Percentiles rank a stretch among this genome's conserved stretches.
Evolutionary conservation across 1,284 basidiomycete genomes (phyloP).

Genomic region (Moniliophthora roreri): DNA sequence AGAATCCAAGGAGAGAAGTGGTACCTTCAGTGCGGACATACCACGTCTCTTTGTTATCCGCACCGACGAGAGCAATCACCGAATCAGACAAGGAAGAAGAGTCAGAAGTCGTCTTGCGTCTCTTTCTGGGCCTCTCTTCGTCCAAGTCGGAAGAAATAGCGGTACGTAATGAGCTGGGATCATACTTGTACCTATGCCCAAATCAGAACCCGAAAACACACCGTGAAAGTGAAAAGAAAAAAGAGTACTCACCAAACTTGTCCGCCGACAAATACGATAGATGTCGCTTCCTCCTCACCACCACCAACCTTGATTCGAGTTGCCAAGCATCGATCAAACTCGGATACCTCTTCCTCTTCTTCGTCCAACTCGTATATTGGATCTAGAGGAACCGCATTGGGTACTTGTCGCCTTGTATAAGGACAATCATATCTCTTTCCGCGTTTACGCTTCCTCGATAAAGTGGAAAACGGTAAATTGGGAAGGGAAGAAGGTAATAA

Average conservation of each 20-base stretch:
- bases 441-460: slow-evolving; percentile 38
- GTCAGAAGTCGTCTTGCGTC: neutral
- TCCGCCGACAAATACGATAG: neutral
- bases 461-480: slow-evolving; percentile 23
- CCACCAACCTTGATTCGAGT: neutral
- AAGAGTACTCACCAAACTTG: slow-evolving; percentile 11
- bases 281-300: slow-evolving; percentile 1
- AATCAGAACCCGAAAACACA: neutral
- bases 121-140: slow-evolving; percentile 6
- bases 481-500: slow-evolving; percentile 42
- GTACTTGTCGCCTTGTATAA: slow-evolving; percentile 24
- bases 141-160: neutral
- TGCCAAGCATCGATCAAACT: neutral
- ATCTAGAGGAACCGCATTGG: slow-evolving; percentile 37
- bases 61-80: too few species aligned
- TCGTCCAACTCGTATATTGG: slow-evolving; percentile 35
- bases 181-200: slow-evolving; percentile 10
- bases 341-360: slow-evolving; percentile 17
- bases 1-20: too few species aligned
- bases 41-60: neutral
- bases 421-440: slow-evolving; percentile 25
- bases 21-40: neutral
- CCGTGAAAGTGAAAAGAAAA: neutral
- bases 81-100: too few species aligned
- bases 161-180: neutral